phyloP scores from a whole-genome alignment of 1,284 basidiomycete genomes.

The Microstroma glucosiphilum region DNA sequence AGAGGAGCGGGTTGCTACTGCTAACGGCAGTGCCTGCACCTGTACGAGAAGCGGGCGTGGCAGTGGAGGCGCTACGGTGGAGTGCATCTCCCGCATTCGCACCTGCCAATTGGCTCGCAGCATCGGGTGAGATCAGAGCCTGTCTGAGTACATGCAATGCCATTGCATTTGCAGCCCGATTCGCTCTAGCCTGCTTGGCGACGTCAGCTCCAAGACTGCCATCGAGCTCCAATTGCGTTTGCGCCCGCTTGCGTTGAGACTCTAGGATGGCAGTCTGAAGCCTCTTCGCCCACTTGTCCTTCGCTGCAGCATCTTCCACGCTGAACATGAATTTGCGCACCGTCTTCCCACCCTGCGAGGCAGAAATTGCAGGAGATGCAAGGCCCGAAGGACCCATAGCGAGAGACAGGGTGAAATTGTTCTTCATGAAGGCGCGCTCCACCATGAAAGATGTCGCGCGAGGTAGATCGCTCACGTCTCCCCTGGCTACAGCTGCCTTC shows the following conservation, averaged over 20 bases:
- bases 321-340: conserved; percentile 32
- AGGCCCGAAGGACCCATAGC: background rate
- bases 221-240: background rate
- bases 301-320: conserved; percentile 22
- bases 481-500: background rate
- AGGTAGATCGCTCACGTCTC: conserved; percentile 20
- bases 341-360: background rate
- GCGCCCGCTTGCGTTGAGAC: conserved; percentile 5
- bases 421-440: conserved; percentile 38
- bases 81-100: too few relatives aligned
- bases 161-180: conserved; percentile 19
- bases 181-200: background rate
- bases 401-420: conserved; percentile 27
- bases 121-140: conserved; percentile 21
- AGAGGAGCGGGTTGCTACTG: too few relatives aligned
- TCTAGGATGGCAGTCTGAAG: conserved; percentile 11
- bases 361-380: background rate
- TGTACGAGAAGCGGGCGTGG: too few relatives aligned
- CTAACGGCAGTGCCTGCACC: too few relatives aligned
- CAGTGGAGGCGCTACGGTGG: too few relatives aligned
- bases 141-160: conserved; percentile 31
- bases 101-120: too few relatives aligned
- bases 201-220: background rate
- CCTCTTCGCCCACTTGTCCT: conserved; percentile 16
- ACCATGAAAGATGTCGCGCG: conserved; percentile 27